These are phyloP conservation scores for Ophiostoma pallidulum DNA, from an alignment of 2,329 filamentous ascomycete genomes.

Conservation along the genomic window DNA sequence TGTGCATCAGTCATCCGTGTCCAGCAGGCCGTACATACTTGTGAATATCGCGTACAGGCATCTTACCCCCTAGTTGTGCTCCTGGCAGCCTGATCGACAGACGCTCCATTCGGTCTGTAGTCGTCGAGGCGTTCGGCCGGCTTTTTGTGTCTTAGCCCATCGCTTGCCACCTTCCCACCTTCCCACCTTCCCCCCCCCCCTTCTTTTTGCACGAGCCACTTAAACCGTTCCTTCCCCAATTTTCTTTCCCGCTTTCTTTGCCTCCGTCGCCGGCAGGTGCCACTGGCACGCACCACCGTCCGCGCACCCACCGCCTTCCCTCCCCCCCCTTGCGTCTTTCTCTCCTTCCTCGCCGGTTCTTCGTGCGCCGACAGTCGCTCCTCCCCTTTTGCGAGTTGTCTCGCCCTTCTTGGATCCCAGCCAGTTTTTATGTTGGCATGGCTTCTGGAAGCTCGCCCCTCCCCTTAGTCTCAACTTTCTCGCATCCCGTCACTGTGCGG, in stretches of 20 bases:
- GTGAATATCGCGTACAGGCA: too few species aligned
- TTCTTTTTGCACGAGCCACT: background rate
- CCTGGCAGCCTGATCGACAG: too few species aligned
- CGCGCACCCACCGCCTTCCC: slow-evolving; percentile 2
- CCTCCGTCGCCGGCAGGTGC: slow-evolving; percentile 2
- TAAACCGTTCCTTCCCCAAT: slow-evolving; percentile 1
- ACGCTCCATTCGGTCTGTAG: too few species aligned
- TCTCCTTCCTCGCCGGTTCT: background rate
- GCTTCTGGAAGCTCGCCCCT: slow-evolving; percentile 8
- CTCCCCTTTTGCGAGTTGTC: slow-evolving; percentile 1
- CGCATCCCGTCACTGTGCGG: background rate
- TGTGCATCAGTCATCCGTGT: too few species aligned
- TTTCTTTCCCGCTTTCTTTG: slow-evolving; percentile 1
- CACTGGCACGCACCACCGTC: too few species aligned
- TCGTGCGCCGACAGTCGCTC: background rate
- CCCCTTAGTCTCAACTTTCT: background rate
- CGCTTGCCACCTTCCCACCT: background rate
- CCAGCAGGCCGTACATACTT: too few species aligned
- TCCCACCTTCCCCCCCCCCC: background rate
- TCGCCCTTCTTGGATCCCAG: background rate
- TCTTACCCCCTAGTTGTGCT: too few species aligned
- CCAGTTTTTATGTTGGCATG: background rate
- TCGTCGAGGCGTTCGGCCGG: too few species aligned
- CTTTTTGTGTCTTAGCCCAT: background rate
- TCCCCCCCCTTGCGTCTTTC: background rate